A percentile compares a stretch with the other conserved stretches of the same genome.
These are phyloP conservation scores for Phytophthora ramorum DNA, from an alignment of 352 stramenopile genomes.

Conservation along the genomic window DNA sequence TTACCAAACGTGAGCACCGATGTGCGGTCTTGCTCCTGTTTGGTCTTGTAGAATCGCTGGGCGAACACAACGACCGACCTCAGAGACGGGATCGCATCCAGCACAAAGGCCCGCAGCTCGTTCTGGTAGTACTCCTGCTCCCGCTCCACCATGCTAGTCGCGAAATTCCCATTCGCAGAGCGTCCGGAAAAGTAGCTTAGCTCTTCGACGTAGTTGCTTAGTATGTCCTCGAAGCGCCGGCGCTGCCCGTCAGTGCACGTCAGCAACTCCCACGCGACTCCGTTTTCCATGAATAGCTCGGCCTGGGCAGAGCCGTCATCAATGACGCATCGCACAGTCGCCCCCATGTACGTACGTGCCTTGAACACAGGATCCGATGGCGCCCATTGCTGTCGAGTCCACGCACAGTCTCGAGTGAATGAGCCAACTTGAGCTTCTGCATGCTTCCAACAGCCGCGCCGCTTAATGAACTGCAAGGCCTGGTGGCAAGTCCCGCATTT, in stretches of 20 bases:
- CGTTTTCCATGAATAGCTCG: slow-evolving; percentile 76
- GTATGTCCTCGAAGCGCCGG: slow-evolving; percentile 53
- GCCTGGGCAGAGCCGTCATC: slow-evolving; percentile 82
- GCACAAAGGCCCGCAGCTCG: slow-evolving; percentile 59
- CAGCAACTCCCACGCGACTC: slow-evolving; percentile 78
- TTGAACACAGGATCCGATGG: slow-evolving; percentile 44
- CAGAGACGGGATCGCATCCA: slow-evolving; percentile 28
- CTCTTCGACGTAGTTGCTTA: slow-evolving; percentile 51
- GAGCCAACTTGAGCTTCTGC: neutral
- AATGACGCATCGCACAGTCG: slow-evolving; percentile 63
- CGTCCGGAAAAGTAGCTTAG: slow-evolving; percentile 66
- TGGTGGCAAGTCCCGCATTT: slow-evolving; percentile 67
- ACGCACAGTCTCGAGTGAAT: slow-evolving; percentile 22
- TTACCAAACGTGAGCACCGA: slow-evolving; percentile 74
- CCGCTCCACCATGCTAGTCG: slow-evolving; percentile 28
- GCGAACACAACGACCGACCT: slow-evolving; percentile 57
- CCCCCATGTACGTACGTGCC: slow-evolving; percentile 48
- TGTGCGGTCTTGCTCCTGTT: slow-evolving; percentile 31
- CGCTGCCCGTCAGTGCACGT: slow-evolving; percentile 49
- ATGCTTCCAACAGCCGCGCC: slow-evolving; percentile 54
- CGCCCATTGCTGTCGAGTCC: slow-evolving; percentile 37
- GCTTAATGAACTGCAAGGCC: slow-evolving; percentile 51
- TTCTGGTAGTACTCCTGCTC: slow-evolving; percentile 74
- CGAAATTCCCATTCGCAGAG: slow-evolving; percentile 37
- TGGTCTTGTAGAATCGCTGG: slow-evolving; percentile 67